Evolutionary conservation across 2,329 filamentous ascomycete species (phyloP).

Genomic region (Colletotrichum orbiculare): DNA sequence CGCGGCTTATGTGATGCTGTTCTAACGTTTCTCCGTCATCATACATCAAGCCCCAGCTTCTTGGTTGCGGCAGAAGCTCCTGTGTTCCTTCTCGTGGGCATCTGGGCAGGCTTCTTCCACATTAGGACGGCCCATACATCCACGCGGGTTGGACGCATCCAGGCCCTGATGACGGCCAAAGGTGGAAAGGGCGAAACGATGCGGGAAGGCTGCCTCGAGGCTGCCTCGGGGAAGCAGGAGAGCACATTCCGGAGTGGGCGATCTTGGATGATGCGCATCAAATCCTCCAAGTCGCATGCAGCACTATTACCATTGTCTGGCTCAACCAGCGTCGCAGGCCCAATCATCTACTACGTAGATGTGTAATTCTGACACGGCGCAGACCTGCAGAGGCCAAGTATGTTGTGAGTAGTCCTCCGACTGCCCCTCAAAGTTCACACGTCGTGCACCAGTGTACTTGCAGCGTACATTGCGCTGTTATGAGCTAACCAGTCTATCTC

Average conservation of each 20-base stretch:
- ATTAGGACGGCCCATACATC: slow-evolving; percentile 23
- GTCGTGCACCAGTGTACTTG: slow-evolving; percentile 2
- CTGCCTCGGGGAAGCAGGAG: slow-evolving; percentile 53
- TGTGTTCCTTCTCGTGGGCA: slow-evolving; percentile 20
- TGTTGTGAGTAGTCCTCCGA: slow-evolving; percentile 13
- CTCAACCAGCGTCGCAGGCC: slow-evolving; percentile 40
- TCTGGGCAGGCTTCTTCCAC: slow-evolving; percentile 26
- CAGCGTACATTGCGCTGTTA: slow-evolving; percentile 34
- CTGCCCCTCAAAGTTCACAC: too few relatives aligned
- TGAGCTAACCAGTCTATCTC: slow-evolving; percentile 38
- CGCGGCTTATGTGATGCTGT: slow-evolving; percentile 27
- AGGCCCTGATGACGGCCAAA: slow-evolving; percentile 48
- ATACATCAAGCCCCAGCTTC: slow-evolving; percentile 35
- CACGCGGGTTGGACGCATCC: slow-evolving; percentile 44
- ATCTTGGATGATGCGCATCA: slow-evolving; percentile 53
- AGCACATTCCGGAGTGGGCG: slow-evolving; percentile 49
- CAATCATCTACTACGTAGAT: slow-evolving; percentile 12
- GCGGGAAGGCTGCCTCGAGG: slow-evolving; percentile 52
- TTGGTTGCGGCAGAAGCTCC: slow-evolving; percentile 23
- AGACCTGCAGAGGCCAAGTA: slow-evolving; percentile 28
- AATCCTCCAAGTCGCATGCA: slow-evolving; percentile 42
- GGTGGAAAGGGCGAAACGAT: slow-evolving; percentile 45
- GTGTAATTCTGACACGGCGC: slow-evolving; percentile 11
- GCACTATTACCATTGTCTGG: slow-evolving; percentile 45
- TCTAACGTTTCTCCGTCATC: slow-evolving; percentile 34